Base-by-base conservation (phyloP, 768 basidiomycete genomes). In the Cystofilobasidium bisporidii region DNA sequence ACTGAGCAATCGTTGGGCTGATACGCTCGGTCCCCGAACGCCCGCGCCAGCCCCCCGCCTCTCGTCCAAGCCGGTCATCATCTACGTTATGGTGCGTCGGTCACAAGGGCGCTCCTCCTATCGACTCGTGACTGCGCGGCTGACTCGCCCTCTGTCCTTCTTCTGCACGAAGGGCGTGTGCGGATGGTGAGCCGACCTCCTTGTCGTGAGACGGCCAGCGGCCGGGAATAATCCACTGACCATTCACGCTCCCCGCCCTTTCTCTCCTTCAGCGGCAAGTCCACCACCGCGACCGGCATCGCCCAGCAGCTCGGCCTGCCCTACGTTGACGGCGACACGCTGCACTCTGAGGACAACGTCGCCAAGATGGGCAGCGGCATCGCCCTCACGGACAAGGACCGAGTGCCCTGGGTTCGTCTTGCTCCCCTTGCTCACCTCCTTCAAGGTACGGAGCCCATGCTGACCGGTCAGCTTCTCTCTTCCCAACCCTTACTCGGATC, bases 321-420 rank as follows among this genome's bases (percentile, higher is more conserved):
- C 3, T 67, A 67, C 61, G 38, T 67, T 33, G 66, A 67, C 28
- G 66, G 66, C 3, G 66, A 67, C 61, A 61, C 66, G 41, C 61
- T 67, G 24, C 66, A 67, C 36, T 55, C 66, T 9, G 45, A 50
- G 15, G 61, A 41, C 11, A 63, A 61, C 61, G 40, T 67, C 24
- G 61, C 32, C 26, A 61, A 67, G 53, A 67, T 67, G 66, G 55
- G 30, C 10, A 55, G 17, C 26, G 53, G 53, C 40, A 48, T 50
- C n/a, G 47, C 66, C 1, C 40, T 67, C 22, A 33, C 17, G 28
- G 66, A 67, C 32, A 40, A n/a, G 18, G 66, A 67, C 45, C 66
- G 66, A 8, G 28, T 67, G 14, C 66, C 66, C 28, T 67, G 66
- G 66, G 66, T 67, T 5, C 12, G 66, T 61, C 61, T 22, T 20